These are phyloP conservation scores for Salix brachista DNA, from an alignment of 345 rosid genomes.

Conservation along the genomic window DNA sequence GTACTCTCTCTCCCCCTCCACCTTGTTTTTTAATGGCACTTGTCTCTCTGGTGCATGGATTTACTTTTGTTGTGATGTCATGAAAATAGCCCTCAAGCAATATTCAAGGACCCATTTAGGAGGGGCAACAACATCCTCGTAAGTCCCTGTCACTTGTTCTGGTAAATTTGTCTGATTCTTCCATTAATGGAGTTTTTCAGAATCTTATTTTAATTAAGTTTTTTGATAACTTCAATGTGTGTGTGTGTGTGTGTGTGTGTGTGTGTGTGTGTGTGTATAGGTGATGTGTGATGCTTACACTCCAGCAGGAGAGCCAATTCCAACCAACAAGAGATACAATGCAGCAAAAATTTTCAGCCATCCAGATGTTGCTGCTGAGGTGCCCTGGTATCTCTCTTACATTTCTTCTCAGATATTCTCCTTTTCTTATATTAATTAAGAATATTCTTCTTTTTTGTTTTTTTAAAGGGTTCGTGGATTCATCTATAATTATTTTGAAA, in stretches of 20 bases:
- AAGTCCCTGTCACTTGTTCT: slow-evolving; percentile 14
- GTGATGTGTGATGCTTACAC: slow-evolving; percentile 95
- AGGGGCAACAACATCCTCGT: slow-evolving; percentile 86
- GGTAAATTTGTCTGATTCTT: background rate
- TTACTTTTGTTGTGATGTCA: background rate
- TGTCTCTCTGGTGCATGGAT: background rate
- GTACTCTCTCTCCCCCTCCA: background rate
- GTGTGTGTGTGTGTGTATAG: slow-evolving; percentile 8
- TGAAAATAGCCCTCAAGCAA: slow-evolving; percentile 35
- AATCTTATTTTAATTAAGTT: background rate
- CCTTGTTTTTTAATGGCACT: background rate
- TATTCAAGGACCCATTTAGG: slow-evolving; percentile 88
- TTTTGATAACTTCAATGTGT: background rate
- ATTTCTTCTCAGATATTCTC: background rate
- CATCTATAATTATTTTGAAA: background rate
- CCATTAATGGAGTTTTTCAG: background rate
- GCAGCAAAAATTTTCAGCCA: slow-evolving; percentile 79
- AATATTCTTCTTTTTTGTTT: background rate
- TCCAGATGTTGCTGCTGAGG: slow-evolving; percentile 69
- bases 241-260: no score
- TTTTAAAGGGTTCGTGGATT: background rate
- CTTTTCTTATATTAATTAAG: background rate
- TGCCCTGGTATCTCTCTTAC: slow-evolving; percentile 44
- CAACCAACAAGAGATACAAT: slow-evolving; percentile 69
- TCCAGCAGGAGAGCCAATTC: slow-evolving; percentile 85